Conservation (phyloP, 2,329 filamentous ascomycete species). For the Aspergillus sp. region DNA sequence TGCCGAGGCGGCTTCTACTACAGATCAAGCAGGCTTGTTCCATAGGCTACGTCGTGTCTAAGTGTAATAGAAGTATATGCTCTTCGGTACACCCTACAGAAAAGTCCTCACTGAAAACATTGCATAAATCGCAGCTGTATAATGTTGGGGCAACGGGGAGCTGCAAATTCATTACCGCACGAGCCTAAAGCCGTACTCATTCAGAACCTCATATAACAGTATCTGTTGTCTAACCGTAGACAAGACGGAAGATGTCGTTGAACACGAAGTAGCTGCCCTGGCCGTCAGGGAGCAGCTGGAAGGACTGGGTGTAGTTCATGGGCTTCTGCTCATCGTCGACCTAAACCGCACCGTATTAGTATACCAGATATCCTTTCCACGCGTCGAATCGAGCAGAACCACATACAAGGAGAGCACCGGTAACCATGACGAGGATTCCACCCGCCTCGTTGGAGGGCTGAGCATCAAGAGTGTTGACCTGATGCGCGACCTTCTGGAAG, state of each 20-base stretch:
- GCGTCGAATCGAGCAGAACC: background rate
- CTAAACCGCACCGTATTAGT: slow-evolving; percentile 44
- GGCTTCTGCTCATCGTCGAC: slow-evolving; percentile 81
- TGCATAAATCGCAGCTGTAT: background rate
- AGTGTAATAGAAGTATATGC: background rate
- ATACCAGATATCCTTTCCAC: background rate
- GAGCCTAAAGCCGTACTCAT: slow-evolving; percentile 4
- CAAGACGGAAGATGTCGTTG: slow-evolving; percentile 93
- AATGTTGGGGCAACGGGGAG: background rate
- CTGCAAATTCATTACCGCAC: slow-evolving; percentile 18
- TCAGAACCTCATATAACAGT: background rate
- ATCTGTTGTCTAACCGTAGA: slow-evolving; percentile 51
- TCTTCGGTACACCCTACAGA: background rate
- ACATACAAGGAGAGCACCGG: slow-evolving; percentile 77
- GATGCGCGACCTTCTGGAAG: slow-evolving; percentile 78
- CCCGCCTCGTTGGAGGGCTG: slow-evolving; percentile 70
- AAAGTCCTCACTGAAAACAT: background rate
- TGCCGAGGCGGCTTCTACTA: too few species aligned
- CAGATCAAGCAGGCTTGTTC: background rate
- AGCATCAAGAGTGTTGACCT: slow-evolving; percentile 74
- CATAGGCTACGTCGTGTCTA: background rate
- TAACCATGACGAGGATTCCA: slow-evolving; percentile 82
- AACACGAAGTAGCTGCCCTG: slow-evolving; percentile 76
- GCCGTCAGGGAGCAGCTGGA: slow-evolving; percentile 74
- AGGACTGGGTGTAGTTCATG: slow-evolving; percentile 88